A percentile compares a stretch with the other conserved stretches of the same genome.
These are phyloP conservation scores for Posidonia australis DNA, from an alignment of 106 monocot genomes.

Conservation along the genomic window DNA sequence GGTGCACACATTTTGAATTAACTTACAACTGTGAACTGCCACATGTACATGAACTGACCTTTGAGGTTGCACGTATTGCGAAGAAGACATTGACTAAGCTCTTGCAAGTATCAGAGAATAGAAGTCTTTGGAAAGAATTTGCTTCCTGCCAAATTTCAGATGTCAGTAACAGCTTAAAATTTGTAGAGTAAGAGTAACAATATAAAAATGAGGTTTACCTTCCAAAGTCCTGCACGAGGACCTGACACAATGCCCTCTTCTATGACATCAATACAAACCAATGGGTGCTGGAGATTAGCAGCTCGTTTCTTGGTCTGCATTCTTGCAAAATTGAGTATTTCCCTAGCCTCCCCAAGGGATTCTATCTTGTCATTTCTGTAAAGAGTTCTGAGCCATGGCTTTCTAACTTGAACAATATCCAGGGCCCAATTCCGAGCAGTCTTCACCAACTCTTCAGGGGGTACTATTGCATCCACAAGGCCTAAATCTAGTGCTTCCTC, in stretches of 20 bases:
- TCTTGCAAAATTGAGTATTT: constrained; percentile 90
- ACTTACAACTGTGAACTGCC: too few species aligned
- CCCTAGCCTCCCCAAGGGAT: constrained; percentile 73
- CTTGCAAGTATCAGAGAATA: constrained; percentile 67
- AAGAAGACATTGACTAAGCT: constrained; percentile 88
- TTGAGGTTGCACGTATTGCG: constrained; percentile 74
- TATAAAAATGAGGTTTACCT: constrained; percentile 29
- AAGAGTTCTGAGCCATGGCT: constrained; percentile 83
- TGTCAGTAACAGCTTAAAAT: neutral
- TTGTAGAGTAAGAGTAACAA: neutral
- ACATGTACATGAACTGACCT: too few species aligned
- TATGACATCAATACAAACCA: constrained; percentile 83
- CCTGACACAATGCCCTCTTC: constrained; percentile 88
- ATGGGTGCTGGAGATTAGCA: constrained; percentile 60
- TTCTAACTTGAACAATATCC: constrained; percentile 65
- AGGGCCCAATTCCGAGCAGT: constrained; percentile 74
- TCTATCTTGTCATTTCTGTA: constrained; percentile 83
- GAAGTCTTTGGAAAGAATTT: constrained; percentile 42
- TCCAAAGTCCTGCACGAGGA: constrained; percentile 80
- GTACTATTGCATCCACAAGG: constrained; percentile 75
- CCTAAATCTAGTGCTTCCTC: constrained; percentile 67
- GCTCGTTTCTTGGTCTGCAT: constrained; percentile 64
- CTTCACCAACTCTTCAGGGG: constrained; percentile 48
- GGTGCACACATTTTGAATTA: too few species aligned
- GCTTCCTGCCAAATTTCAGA: constrained; percentile 46